Conservation (phyloP, 2,329 filamentous ascomycete species). For the Diaporthe velutina region DNA sequence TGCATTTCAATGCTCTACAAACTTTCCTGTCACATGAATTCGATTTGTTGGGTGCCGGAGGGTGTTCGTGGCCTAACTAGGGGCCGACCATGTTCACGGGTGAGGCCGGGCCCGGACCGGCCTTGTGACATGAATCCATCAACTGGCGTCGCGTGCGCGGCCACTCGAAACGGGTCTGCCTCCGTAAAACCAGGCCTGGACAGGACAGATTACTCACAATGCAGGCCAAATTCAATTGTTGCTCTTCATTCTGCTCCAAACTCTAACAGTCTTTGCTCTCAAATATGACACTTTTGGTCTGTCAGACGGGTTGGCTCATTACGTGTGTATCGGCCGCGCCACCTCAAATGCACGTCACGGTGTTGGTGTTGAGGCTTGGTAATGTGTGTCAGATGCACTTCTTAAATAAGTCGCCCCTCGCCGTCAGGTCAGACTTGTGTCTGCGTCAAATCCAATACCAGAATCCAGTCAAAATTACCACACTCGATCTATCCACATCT, state of each 20-base stretch:
- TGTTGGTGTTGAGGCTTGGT: conserved; percentile 8
- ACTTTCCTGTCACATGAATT: not conserved
- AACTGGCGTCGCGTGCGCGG: not conserved
- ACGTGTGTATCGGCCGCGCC: not conserved
- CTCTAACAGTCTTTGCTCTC: no score
- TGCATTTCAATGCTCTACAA: not conserved
- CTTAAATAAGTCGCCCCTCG: not conserved
- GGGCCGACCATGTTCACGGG: not conserved
- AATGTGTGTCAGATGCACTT: not conserved
- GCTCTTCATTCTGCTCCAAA: not conserved
- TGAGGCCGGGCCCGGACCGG: not conserved
- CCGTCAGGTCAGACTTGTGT: not conserved
- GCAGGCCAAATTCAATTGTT: not conserved
- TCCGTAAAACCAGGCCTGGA: not conserved
- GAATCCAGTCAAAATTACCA: not conserved
- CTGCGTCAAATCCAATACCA: not conserved
- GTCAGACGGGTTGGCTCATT: not conserved
- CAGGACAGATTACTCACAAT: not conserved
- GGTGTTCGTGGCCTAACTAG: not conserved
- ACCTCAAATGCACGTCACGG: not conserved
- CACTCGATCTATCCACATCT: not conserved
- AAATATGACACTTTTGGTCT: not conserved
- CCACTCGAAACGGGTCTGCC: conserved; percentile 12
- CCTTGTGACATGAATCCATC: not conserved
- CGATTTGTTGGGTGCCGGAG: not conserved